phyloP scores from a whole-genome alignment of 768 basidiomycete genomes.

The Strobilomyces echinocephalus region DNA sequence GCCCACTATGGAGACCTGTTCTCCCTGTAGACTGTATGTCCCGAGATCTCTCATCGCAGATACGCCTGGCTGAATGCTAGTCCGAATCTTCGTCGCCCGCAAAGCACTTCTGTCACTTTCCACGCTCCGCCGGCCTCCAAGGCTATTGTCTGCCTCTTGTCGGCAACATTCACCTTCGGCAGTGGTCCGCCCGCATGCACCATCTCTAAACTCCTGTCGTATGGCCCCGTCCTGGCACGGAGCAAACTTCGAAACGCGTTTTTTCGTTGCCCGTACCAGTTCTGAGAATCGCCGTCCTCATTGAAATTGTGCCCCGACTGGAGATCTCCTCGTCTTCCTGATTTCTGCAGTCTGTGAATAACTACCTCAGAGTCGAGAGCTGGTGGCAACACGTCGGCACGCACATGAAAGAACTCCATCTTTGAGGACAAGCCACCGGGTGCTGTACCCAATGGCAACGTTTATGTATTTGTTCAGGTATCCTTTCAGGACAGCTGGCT shows the following conservation, averaged over 20 bases:
- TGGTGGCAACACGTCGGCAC: constrained; percentile 24
- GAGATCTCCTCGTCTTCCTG: constrained; percentile 87
- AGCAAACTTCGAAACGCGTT: constrained; percentile 79
- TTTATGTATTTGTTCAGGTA: constrained; percentile 92
- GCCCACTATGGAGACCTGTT: constrained; percentile 24
- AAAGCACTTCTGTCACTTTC: constrained; percentile 46
- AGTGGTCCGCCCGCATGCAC: constrained; percentile 79
- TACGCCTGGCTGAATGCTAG: constrained; percentile 30
- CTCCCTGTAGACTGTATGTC: constrained; percentile 21
- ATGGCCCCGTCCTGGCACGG: constrained; percentile 46
- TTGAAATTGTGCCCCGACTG: constrained; percentile 84
- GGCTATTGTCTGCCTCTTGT: constrained; percentile 33
- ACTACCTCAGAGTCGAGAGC: background rate
- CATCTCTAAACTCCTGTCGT: constrained; percentile 57
- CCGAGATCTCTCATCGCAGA: constrained; percentile 22
- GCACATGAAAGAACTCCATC: constrained; percentile 80
- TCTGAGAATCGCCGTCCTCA: constrained; percentile 72
- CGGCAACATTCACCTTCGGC: constrained; percentile 80
- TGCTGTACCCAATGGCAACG: constrained; percentile 83
- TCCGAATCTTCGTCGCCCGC: constrained; percentile 27
- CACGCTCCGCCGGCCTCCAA: constrained; percentile 35
- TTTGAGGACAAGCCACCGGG: constrained; percentile 89
- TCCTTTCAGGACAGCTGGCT: constrained; percentile 63
- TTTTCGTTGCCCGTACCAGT: constrained; percentile 47
- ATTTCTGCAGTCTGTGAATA: constrained; percentile 62